Percentiles rank a stretch among this genome's conserved stretches.
Evolutionary conservation across 768 basidiomycete genomes (phyloP).

Genomic region (Tulasnella sp.): DNA sequence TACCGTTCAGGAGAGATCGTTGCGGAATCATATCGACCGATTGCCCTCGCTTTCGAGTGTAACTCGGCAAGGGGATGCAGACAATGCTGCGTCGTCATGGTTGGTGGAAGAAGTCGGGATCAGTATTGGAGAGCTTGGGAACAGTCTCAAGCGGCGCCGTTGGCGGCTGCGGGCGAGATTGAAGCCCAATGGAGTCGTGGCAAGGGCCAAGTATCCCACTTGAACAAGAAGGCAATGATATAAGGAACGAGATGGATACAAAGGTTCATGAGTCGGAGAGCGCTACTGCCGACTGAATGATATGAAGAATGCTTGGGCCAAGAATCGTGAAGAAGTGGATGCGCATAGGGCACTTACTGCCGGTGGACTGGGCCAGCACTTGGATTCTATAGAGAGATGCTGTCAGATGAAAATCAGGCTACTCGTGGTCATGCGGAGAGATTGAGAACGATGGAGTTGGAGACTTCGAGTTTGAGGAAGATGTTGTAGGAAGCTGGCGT

Average conservation of each 20-base stretch:
- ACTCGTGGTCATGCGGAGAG: constrained; percentile 70
- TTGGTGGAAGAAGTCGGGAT: constrained; percentile 73
- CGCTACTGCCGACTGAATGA: constrained; percentile 54
- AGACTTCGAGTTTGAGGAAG: constrained; percentile 58
- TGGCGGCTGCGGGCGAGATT: constrained; percentile 66
- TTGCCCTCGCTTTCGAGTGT: constrained; percentile 60
- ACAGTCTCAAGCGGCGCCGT: constrained; percentile 65
- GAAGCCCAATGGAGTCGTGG: constrained; percentile 62
- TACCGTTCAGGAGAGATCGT: constrained; percentile 42
- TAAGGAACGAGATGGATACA: constrained; percentile 69
- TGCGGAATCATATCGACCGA: constrained; percentile 66
- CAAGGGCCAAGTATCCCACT: constrained; percentile 48
- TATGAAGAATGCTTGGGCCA: constrained; percentile 81
- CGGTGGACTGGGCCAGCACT: constrained; percentile 67
- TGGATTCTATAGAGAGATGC: constrained; percentile 75
- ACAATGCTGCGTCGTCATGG: constrained; percentile 46
- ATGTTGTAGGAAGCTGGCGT: constrained; percentile 69
- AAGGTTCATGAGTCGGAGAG: constrained; percentile 61
- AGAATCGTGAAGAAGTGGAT: constrained; percentile 88
- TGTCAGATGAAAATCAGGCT: constrained; percentile 68
- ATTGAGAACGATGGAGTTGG: constrained; percentile 63
- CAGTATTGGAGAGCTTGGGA: constrained; percentile 81
- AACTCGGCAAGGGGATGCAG: constrained; percentile 67
- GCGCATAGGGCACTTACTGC: constrained; percentile 78
- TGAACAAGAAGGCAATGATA: constrained; percentile 71